Evolutionary conservation across 352 stramenopile genomes (phyloP), one percentile per base, ranked within the genome.

Genomic region (Phytophthora sp.): DNA sequence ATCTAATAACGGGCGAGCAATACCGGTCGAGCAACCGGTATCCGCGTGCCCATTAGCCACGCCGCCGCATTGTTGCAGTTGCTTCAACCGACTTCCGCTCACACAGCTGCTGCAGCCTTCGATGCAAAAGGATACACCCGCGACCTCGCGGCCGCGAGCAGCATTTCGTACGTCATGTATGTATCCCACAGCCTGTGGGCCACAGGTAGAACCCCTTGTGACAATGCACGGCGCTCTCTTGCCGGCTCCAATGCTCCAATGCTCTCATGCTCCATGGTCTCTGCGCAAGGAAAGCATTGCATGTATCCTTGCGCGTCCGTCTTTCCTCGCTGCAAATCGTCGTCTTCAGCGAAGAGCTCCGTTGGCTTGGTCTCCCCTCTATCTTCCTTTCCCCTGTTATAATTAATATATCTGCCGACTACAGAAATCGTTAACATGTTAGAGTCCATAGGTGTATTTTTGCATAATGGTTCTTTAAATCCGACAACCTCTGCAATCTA

Each of bases 221-320:
- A 49, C 55, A 63, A 31, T 27, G 41, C 20, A 9, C 23, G 20
- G 26, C 24, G 41, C 41, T 47, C 20, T 18, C 20, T 47, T 47
- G 18, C 41, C 41, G 21, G 21, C 6, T 15, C 7, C 13, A 33
- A 5, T 33, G 29, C 29, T 4, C 9, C 38, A 9, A 46, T 24
- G 39, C 42, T 11, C 18, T 30, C 23, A 21, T 16, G n/a, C n/a
- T 33, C 12, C 35, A 57, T 42, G 21, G 41, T 63, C 60, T 68
- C 52, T 63, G 35, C 35, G 11, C 26, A 31, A 50, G n/a, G 26
- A 49, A 16, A 50, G 24, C 46, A 20, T 29, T 30, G 54, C 36
- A 50, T 69, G 54, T 70, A 70, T 65, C 54, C 54, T 64, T 42
- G 51, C 51, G 38, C 53, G 44, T 57, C 62, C 30, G 54, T 70